A percentile compares a stretch with the other conserved stretches of the same genome.
Evolutionary conservation across 2,329 filamentous ascomycete genomes (phyloP).

Genomic region (Cladophialophora exuberans): DNA sequence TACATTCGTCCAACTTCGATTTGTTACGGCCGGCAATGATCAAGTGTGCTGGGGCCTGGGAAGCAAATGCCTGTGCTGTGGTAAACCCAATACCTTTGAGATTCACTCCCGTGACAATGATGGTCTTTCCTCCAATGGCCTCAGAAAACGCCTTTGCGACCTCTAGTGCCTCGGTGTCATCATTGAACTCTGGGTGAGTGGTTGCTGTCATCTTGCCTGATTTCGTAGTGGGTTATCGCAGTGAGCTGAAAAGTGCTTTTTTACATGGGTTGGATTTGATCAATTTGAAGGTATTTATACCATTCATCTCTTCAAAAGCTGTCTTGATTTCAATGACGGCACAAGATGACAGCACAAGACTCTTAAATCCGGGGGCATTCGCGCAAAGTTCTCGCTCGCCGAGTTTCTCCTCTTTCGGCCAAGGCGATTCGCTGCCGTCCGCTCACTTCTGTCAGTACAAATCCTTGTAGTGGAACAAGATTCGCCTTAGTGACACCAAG

Average conservation of each 20-base stretch:
- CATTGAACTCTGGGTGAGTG: conserved; percentile 14
- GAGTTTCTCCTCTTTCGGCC: not conserved
- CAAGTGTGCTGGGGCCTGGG: conserved; percentile 39
- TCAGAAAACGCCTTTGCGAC: conserved; percentile 32
- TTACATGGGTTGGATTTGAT: not conserved
- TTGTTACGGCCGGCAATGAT: conserved; percentile 45
- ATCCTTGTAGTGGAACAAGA: too few relatives aligned
- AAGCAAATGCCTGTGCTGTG: conserved; percentile 38
- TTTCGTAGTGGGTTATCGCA: too few relatives aligned
- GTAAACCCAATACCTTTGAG: conserved; percentile 43
- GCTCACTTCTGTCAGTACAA: not conserved
- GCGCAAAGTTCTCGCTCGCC: too few relatives aligned
- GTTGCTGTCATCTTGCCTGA: conserved; percentile 17
- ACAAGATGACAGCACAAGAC: not conserved
- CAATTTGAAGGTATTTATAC: not conserved
- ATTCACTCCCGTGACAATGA: conserved; percentile 48
- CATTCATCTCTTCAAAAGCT: not conserved
- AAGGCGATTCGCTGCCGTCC: not conserved
- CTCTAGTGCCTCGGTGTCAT: conserved; percentile 19
- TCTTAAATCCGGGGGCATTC: conserved; percentile 7
- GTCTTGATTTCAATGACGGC: not conserved
- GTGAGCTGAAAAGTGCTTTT: not conserved
- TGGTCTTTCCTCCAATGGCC: conserved; percentile 34
- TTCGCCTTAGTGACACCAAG: too few relatives aligned
- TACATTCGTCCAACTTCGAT: conserved; percentile 39